phyloP scores from a whole-genome alignment of 139 green algal genomes.

The Haematococcus lacustris region DNA sequence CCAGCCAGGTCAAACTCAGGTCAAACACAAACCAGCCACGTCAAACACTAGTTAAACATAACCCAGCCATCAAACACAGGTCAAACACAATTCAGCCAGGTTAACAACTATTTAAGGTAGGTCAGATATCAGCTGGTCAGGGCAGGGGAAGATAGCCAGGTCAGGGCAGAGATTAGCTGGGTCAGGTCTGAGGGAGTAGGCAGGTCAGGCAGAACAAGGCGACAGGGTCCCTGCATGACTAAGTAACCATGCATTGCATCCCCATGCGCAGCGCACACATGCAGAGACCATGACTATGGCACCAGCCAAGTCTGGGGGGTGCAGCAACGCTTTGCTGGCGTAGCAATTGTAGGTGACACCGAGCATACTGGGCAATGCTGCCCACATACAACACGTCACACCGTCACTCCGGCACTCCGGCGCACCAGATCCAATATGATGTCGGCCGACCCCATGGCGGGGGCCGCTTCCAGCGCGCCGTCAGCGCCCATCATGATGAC shows the following conservation, averaged over 20 bases:
- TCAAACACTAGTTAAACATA: neutral
- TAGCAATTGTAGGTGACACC: neutral
- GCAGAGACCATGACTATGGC: neutral
- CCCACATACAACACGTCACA: neutral
- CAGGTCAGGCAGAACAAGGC: no score
- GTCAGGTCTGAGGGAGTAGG: no score
- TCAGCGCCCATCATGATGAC: slow-evolving; percentile 79
- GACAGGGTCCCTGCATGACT: neutral
- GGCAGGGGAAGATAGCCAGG: no score
- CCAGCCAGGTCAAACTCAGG: neutral
- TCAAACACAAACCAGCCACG: neutral
- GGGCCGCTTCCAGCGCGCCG: slow-evolving; percentile 91
- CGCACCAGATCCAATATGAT: slow-evolving; percentile 94
- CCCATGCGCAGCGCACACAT: neutral
- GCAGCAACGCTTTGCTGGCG: neutral
- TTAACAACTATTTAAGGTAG: no score
- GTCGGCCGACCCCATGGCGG: slow-evolving; percentile 93
- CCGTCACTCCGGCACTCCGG: no score
- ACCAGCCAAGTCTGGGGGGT: neutral
- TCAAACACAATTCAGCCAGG: neutral
- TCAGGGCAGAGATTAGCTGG: no score
- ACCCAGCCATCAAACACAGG: neutral
- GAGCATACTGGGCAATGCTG: neutral
- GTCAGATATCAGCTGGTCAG: no score
- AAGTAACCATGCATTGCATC: neutral